Evolutionary conservation across 371 early-diverging fungal species (phyloP).

Genomic region (Phascolomyces articulosus): DNA sequence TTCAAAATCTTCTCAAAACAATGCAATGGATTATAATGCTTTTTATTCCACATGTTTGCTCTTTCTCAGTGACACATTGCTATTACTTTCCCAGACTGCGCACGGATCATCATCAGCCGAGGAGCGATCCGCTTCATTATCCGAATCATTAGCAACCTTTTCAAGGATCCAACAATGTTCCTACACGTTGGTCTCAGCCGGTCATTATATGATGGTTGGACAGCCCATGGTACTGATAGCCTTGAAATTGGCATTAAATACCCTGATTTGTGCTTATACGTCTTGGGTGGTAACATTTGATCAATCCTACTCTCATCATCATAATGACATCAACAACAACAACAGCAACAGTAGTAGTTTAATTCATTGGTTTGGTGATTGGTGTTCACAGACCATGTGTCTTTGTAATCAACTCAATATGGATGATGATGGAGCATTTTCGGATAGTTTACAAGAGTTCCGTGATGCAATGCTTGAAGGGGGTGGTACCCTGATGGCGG

Average conservation of each 20-base stretch:
- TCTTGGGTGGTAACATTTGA: background rate
- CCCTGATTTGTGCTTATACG: background rate
- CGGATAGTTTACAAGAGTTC: background rate
- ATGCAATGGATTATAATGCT: background rate
- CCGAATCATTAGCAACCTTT: background rate
- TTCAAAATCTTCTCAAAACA: too few relatives aligned
- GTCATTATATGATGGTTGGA: background rate
- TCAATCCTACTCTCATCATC: too few relatives aligned
- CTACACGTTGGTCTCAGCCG: background rate
- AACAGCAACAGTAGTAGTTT: background rate
- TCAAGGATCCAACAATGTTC: background rate
- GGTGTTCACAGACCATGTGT: background rate
- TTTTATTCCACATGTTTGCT: background rate
- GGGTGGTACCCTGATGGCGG: background rate
- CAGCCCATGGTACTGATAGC: background rate
- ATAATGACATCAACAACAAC: background rate
- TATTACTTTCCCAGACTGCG: background rate
- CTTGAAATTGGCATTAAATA: background rate
- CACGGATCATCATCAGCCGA: background rate
- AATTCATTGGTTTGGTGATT: background rate
- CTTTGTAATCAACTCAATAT: slow-evolving; percentile 2
- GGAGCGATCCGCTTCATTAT: background rate
- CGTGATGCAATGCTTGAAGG: background rate
- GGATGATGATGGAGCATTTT: background rate
- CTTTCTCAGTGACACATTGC: background rate